These are phyloP conservation scores for Fusarium sp. DNA, from an alignment of 2,329 filamentous ascomycete species.

Conservation along the genomic window DNA sequence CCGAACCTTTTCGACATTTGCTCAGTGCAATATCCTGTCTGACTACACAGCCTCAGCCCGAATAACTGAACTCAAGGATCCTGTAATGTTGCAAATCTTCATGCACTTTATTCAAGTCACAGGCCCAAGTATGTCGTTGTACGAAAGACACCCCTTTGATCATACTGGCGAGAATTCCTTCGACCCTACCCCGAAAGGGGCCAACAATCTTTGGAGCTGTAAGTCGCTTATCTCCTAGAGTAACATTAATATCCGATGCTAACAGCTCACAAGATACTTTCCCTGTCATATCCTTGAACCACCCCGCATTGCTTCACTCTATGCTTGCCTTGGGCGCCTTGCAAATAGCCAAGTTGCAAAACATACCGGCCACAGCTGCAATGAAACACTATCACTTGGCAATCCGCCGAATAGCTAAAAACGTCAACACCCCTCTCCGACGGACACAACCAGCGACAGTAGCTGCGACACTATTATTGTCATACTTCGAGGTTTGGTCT, in stretches of 20 bases:
- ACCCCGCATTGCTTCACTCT: conserved; percentile 89
- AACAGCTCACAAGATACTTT: conserved; percentile 70
- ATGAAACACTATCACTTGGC: conserved; percentile 93
- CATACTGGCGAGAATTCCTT: conserved; percentile 69
- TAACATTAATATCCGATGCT: conserved; percentile 19
- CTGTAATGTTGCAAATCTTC: conserved; percentile 84
- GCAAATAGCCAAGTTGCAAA: conserved; percentile 86
- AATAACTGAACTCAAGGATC: conserved; percentile 81
- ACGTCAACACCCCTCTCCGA: conserved; percentile 75
- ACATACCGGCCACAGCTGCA: conserved; percentile 79
- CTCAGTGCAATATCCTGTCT: conserved; percentile 64
- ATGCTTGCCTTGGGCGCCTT: conserved; percentile 89
- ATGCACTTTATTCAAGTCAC: conserved; percentile 93
- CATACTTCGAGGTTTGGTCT: conserved; percentile 93
- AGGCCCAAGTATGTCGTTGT: conserved; percentile 86
- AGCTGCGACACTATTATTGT: conserved; percentile 87
- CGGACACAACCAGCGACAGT: conserved; percentile 83
- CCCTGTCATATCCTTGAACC: conserved; percentile 82
- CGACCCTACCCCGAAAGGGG: conserved; percentile 68
- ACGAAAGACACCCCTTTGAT: conserved; percentile 83
- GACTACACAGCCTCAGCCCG: conserved; percentile 74
- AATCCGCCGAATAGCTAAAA: conserved; percentile 79
- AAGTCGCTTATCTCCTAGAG: conserved; percentile 44
- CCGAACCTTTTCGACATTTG: conserved; percentile 62
- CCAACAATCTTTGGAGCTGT: conserved; percentile 75